Percentiles rank a stretch among this genome's conserved stretches.
Evolutionary conservation across 164 flowering plant species (phyloP).

Genomic region (Nymphaea thermarum): DNA sequence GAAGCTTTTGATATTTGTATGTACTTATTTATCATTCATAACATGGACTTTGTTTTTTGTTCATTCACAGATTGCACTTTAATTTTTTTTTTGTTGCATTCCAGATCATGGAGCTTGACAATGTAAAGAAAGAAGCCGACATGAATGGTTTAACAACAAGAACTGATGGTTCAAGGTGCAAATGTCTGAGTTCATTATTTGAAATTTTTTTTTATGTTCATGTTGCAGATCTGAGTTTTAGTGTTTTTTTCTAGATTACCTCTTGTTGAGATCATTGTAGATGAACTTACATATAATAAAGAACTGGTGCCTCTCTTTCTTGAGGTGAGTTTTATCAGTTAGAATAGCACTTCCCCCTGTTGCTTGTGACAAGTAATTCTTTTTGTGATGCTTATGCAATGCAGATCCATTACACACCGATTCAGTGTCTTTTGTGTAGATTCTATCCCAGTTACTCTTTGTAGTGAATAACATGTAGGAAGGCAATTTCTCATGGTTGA

Average conservation of each 20-base stretch:
- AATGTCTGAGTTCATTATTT: not conserved
- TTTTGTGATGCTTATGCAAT: too few species aligned
- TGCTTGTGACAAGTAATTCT: too few species aligned
- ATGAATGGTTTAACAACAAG: slow-evolving; percentile 41
- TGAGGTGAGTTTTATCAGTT: slow-evolving; percentile 29
- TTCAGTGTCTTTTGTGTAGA: too few species aligned
- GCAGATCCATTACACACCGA: too few species aligned
- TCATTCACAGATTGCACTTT: not conserved
- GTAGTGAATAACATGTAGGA: not conserved
- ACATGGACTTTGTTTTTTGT: not conserved
- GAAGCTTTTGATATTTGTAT: slow-evolving; percentile 49
- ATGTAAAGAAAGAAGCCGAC: slow-evolving; percentile 52
- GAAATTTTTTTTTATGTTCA: not conserved
- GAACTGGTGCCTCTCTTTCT: slow-evolving; percentile 47
- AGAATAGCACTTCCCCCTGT: too few species aligned
- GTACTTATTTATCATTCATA: slow-evolving; percentile 3
- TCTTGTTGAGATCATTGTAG: slow-evolving; percentile 54
- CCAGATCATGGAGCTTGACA: slow-evolving; percentile 80
- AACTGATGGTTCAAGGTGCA: slow-evolving; percentile 73
- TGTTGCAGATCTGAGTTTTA: too few species aligned
- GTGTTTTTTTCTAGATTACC: slow-evolving; percentile 26
- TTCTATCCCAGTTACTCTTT: too few species aligned
- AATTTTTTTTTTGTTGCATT: not conserved
- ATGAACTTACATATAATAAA: slow-evolving; percentile 57
- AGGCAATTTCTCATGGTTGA: not conserved